phyloP scores from a whole-genome alignment of 192 early-diverging fungal genomes.

The Oehlia diaphana region DNA sequence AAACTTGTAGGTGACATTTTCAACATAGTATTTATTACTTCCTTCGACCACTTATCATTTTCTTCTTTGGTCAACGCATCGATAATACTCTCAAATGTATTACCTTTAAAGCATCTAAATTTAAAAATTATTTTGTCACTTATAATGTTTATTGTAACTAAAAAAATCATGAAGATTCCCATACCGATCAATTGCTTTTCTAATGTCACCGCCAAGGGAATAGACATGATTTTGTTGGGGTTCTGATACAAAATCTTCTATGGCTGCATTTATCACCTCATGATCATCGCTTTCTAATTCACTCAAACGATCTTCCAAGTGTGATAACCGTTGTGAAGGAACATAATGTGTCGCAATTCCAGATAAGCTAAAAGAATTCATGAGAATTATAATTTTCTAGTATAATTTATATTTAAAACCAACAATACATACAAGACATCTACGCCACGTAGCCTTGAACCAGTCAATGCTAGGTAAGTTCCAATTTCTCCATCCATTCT shows the following conservation, averaged over 20 bases:
- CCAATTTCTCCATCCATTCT: slow-evolving; percentile 94
- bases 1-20: slow-evolving; percentile 83
- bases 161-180: background rate
- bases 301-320: slow-evolving; percentile 77
- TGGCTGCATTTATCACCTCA: slow-evolving; percentile 77
- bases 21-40: slow-evolving; percentile 64
- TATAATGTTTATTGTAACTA: background rate
- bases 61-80: slow-evolving; percentile 74
- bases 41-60: slow-evolving; percentile 63
- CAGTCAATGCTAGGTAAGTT: slow-evolving; percentile 89
- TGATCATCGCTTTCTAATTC: slow-evolving; percentile 77
- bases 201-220: slow-evolving; percentile 44
- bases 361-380: slow-evolving; percentile 54
- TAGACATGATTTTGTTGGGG: slow-evolving; percentile 42
- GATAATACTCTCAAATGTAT: slow-evolving; percentile 84
- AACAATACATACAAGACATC: slow-evolving; percentile 73
- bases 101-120: slow-evolving; percentile 73
- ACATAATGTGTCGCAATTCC: slow-evolving; percentile 98
- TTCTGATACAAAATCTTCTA: slow-evolving; percentile 89
- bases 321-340: slow-evolving; percentile 77
- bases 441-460: slow-evolving; percentile 70
- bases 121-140: background rate
- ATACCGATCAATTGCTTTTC: slow-evolving; percentile 72
- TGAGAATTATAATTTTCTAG: background rate
- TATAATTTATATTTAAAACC: background rate